Conservation (phyloP, 2,329 filamentous ascomycete species). For the Aureobasidium uvarum region DNA sequence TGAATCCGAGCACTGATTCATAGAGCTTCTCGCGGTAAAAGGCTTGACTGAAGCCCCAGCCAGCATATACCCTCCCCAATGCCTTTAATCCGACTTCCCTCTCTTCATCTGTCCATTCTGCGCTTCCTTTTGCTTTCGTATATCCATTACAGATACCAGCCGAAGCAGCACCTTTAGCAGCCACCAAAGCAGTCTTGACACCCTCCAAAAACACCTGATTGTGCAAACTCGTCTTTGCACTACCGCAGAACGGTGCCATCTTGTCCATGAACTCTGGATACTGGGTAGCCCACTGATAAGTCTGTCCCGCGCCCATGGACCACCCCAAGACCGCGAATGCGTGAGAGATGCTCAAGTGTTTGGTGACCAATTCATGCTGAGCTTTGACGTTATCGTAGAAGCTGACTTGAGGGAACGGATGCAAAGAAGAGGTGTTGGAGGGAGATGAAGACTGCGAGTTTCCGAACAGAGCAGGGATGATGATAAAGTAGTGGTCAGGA, state of each 20-base stretch:
- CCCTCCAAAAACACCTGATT: conserved; percentile 68
- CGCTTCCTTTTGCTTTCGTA: conserved; percentile 42
- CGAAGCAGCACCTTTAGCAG: conserved; percentile 55
- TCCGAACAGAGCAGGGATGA: conserved; percentile 67
- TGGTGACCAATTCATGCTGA: conserved; percentile 64
- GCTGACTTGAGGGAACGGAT: conserved; percentile 61
- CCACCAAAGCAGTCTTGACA: conserved; percentile 59
- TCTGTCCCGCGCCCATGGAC: conserved; percentile 69
- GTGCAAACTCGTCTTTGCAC: conserved; percentile 62
- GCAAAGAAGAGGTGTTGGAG: conserved; percentile 55
- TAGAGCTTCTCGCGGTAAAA: conserved; percentile 74
- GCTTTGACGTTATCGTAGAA: conserved; percentile 70
- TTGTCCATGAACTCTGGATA: conserved; percentile 15
- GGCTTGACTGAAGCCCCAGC: conserved; percentile 76
- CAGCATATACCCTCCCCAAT: conserved; percentile 68
- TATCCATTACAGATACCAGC: conserved; percentile 53
- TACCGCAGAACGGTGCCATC: conserved; percentile 62
- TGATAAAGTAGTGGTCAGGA: conserved; percentile 65
- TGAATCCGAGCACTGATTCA: conserved; percentile 62
- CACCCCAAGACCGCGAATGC: conserved; percentile 64
- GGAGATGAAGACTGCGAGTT: conserved; percentile 68
- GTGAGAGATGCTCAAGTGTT: conserved; percentile 60
- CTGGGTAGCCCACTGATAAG: conserved; percentile 38
- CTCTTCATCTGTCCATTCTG: conserved; percentile 55
- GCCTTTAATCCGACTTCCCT: conserved; percentile 63